These are phyloP conservation scores for Podospora sp. DNA, from an alignment of 495 filamentous ascomycete genomes.

Conservation along the genomic window DNA sequence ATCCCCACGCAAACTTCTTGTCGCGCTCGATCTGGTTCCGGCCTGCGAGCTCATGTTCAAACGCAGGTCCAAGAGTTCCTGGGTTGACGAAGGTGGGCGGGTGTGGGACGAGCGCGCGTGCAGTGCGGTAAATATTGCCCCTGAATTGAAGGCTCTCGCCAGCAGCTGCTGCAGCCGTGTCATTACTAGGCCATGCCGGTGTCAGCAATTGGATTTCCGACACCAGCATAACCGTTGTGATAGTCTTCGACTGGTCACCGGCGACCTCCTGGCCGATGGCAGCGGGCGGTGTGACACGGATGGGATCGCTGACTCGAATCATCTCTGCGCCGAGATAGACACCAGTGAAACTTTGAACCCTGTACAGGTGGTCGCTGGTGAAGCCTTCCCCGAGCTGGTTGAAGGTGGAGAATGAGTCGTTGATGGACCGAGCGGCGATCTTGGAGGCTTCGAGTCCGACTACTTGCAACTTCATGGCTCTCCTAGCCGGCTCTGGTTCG, in stretches of 20 bases:
- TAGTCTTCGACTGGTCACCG: constrained; percentile 24
- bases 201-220: constrained; percentile 28
- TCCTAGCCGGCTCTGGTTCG: constrained; percentile 19
- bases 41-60: constrained; percentile 39
- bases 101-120: constrained; percentile 18
- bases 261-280: not conserved
- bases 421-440: constrained; percentile 43
- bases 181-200: constrained; percentile 19
- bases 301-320: constrained; percentile 41
- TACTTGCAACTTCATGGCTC: constrained; percentile 27
- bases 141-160: constrained; percentile 32
- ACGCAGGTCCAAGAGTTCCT: constrained; percentile 36
- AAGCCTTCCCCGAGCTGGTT: constrained; percentile 29
- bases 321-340: constrained; percentile 52
- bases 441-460: constrained; percentile 50
- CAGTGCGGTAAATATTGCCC: constrained; percentile 34
- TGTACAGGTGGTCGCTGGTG: constrained; percentile 19
- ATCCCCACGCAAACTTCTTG: constrained; percentile 33
- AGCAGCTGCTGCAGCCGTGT: not conserved
- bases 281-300: constrained; percentile 33
- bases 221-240: constrained; percentile 41
- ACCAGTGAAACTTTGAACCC: constrained; percentile 29
- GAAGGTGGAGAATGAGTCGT: constrained; percentile 48
- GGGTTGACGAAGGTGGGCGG: constrained; percentile 12
- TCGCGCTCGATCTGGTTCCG: constrained; percentile 37